These are phyloP conservation scores for Candida dubliniensis DNA, from an alignment of 1,139 yeast genomes.

Conservation along the genomic window DNA sequence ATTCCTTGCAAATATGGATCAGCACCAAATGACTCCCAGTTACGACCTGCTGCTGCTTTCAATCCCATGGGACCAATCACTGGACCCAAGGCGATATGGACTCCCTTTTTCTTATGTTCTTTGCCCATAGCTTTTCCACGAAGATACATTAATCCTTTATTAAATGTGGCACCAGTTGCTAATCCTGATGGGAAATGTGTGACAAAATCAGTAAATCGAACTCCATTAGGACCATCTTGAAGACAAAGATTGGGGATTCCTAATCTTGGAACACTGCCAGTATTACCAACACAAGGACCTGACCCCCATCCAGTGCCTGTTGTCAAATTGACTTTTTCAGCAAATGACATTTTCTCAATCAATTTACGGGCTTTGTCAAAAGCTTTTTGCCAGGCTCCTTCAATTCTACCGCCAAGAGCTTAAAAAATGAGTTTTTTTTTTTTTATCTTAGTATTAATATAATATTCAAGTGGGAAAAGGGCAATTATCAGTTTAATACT, in stretches of 20 bases:
- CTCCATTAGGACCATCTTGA: constrained; percentile 68
- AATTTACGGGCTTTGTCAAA: constrained; percentile 55
- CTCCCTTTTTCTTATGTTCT: constrained; percentile 58
- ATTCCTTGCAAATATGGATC: constrained; percentile 65
- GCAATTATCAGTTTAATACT: constrained; percentile 15
- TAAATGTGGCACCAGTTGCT: constrained; percentile 61
- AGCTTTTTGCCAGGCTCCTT: constrained; percentile 55
- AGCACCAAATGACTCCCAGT: constrained; percentile 67
- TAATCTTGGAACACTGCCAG: constrained; percentile 58
- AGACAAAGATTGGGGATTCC: constrained; percentile 59
- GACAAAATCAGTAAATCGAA: constrained; percentile 56
- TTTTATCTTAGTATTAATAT: too few relatives aligned
- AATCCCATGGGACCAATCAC: constrained; percentile 63
- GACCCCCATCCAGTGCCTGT: constrained; percentile 68
- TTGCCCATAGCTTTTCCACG: constrained; percentile 60
- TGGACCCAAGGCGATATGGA: constrained; percentile 63
- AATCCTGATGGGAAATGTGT: constrained; percentile 61
- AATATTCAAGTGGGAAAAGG: too few relatives aligned
- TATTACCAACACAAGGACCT: constrained; percentile 65
- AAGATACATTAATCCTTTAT: constrained; percentile 49
- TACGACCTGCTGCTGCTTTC: constrained; percentile 64
- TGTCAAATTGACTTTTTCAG: constrained; percentile 62
- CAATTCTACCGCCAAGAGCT: constrained; percentile 46
- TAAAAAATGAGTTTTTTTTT: too few relatives aligned
- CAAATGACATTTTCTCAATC: constrained; percentile 52